Conservation (phyloP, 2,329 filamentous ascomycete genomes). For the Ophiostoma himal-ulmi region DNA sequence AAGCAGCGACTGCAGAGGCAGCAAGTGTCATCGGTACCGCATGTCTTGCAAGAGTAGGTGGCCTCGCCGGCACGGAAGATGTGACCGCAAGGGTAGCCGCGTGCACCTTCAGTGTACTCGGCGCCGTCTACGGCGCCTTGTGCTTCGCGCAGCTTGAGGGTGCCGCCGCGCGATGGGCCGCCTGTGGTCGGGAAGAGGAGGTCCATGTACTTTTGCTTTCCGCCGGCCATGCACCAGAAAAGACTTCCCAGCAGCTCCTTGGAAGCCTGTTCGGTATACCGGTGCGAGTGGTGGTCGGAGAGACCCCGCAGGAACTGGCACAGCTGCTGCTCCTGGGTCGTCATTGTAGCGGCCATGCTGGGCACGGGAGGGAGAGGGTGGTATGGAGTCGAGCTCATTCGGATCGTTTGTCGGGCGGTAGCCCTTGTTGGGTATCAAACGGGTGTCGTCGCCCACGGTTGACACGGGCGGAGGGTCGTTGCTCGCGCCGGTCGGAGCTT, state of each 20-base stretch:
- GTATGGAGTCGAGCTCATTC: constrained; percentile 7
- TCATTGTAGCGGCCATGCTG: constrained; percentile 37
- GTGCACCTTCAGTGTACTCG: constrained; percentile 86
- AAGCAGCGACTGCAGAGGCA: constrained; percentile 92
- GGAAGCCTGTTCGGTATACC: constrained; percentile 66
- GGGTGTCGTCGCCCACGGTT: constrained; percentile 3
- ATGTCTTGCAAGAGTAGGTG: constrained; percentile 90
- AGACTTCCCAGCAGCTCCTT: constrained; percentile 69
- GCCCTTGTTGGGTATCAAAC: neutral
- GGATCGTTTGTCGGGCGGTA: neutral
- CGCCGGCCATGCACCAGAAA: constrained; percentile 79
- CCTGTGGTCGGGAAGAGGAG: constrained; percentile 71
- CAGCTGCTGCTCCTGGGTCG: constrained; percentile 72
- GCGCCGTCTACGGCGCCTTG: constrained; percentile 91
- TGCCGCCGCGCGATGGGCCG: constrained; percentile 54
- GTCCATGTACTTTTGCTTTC: constrained; percentile 65
- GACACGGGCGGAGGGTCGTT: constrained; percentile 13
- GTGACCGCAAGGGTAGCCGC: constrained; percentile 91
- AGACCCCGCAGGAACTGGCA: constrained; percentile 75
- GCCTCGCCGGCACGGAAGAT: constrained; percentile 94
- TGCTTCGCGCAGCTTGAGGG: constrained; percentile 74
- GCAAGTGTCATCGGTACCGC: constrained; percentile 89
- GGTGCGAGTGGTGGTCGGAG: constrained; percentile 65
- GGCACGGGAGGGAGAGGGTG: neutral
- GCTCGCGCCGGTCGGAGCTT: constrained; percentile 17